phyloP scores from a whole-genome alignment of 2,329 filamentous ascomycete genomes.

The Aspergillus arachidicola region DNA sequence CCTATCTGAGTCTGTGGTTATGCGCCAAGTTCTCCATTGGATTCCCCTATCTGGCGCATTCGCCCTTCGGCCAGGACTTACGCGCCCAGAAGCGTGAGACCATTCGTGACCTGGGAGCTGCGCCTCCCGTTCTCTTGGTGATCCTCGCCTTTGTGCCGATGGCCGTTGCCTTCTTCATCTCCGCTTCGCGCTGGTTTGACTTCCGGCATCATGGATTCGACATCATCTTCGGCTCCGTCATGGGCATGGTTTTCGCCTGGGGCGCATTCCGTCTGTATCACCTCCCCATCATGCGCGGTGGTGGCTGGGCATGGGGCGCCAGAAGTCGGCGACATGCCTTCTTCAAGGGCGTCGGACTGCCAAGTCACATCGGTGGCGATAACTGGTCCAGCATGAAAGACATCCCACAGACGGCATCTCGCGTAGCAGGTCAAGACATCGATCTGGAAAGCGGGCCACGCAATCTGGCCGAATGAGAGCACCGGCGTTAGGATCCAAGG shows the following conservation, averaged over 20 bases:
- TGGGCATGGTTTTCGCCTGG: conserved; percentile 71
- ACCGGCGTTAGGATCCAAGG: neutral
- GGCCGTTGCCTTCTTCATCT: conserved; percentile 75
- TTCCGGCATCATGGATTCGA: conserved; percentile 93
- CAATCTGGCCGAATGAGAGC: conserved; percentile 15
- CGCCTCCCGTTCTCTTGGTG: conserved; percentile 79
- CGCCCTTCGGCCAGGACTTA: conserved; percentile 27
- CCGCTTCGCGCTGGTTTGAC: conserved; percentile 83
- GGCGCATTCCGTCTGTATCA: conserved; percentile 86
- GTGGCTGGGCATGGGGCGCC: conserved; percentile 88
- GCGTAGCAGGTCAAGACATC: conserved; percentile 3
- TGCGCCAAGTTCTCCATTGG: conserved; percentile 60
- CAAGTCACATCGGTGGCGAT: conserved; percentile 34
- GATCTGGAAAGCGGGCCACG: conserved; percentile 26
- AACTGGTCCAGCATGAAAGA: conserved; percentile 27
- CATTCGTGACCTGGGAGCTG: conserved; percentile 72
- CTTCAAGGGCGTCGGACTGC: conserved; percentile 35
- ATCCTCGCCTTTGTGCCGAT: conserved; percentile 71
- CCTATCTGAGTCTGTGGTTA: conserved; percentile 85
- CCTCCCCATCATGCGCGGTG: conserved; percentile 73
- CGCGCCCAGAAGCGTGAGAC: conserved; percentile 40
- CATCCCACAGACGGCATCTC: conserved; percentile 1
- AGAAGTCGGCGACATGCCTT: conserved; percentile 73
- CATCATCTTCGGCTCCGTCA: conserved; percentile 78
- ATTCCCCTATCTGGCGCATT: conserved; percentile 44